Conservation (phyloP, 495 filamentous ascomycete species). For the Aspergillus ostianus region DNA sequence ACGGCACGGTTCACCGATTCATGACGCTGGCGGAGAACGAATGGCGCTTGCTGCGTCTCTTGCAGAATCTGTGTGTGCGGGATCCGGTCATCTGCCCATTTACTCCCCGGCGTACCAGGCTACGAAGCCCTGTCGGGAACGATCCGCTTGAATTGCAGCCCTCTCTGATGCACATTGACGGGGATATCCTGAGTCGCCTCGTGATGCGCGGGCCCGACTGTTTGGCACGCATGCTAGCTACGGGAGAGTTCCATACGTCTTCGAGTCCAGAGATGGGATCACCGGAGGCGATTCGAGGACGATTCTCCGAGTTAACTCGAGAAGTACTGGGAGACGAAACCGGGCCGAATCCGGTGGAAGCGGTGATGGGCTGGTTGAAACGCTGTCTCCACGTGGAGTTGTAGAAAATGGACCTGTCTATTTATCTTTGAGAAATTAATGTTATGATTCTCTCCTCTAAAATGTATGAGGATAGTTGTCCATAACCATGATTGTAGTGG, state of each 20-base stretch:
- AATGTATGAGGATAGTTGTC: not conserved
- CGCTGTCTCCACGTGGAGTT: slow-evolving; percentile 23
- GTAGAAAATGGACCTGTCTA: not conserved
- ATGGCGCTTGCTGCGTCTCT: slow-evolving; percentile 59
- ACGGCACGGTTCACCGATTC: slow-evolving; percentile 65
- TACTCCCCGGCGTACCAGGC: slow-evolving; percentile 24
- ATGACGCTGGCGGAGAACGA: slow-evolving; percentile 51
- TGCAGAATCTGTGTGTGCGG: slow-evolving; percentile 58
- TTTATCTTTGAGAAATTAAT: not conserved
- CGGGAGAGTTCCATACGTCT: slow-evolving; percentile 19
- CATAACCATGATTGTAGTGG: too few species aligned
- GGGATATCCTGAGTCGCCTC: slow-evolving; percentile 60
- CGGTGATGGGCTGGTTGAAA: slow-evolving; percentile 34
- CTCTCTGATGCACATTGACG: slow-evolving; percentile 63
- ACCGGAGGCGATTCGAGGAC: slow-evolving; percentile 18
- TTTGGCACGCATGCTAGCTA: slow-evolving; percentile 38
- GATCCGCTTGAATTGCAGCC: slow-evolving; percentile 33
- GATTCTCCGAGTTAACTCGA: slow-evolving; percentile 28
- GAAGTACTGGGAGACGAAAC: slow-evolving; percentile 24
- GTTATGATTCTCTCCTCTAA: not conserved
- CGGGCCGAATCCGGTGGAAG: slow-evolving; percentile 18
- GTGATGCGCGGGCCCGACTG: slow-evolving; percentile 45
- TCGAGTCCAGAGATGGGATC: slow-evolving; percentile 13
- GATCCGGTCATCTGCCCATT: slow-evolving; percentile 41
- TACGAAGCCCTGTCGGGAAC: slow-evolving; percentile 26